Evolutionary conservation across 139 green algal genomes (phyloP).

Genomic region (Volvox reticuliferus): DNA sequence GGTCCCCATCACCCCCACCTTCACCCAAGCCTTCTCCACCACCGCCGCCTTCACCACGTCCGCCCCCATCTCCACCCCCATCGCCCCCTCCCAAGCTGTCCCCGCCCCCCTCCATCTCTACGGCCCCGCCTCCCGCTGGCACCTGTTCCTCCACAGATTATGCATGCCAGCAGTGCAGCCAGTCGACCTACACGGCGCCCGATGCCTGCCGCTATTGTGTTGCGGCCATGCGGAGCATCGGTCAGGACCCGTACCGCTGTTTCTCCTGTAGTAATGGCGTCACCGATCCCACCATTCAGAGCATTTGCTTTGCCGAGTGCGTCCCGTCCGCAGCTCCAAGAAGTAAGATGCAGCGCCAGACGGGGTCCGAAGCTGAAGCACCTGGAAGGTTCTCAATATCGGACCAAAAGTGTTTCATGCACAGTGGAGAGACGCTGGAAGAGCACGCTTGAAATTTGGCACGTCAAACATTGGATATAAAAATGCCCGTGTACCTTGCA

Average conservation of each 20-base stretch:
- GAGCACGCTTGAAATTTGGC: too few species aligned
- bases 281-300: background rate
- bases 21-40: background rate
- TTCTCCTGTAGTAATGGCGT: slow-evolving; percentile 13
- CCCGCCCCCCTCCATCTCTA: background rate
- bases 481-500: too few species aligned
- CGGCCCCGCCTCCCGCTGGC: background rate
- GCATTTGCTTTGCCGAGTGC: background rate
- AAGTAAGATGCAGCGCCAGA: background rate
- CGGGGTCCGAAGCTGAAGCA: too few species aligned
- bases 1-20: background rate
- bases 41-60: background rate
- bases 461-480: too few species aligned
- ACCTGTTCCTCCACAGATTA: background rate
- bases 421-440: too few species aligned
- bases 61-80: background rate
- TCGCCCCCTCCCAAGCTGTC: background rate
- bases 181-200: background rate
- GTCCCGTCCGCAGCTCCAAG: background rate
- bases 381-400: too few species aligned
- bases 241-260: slow-evolving; percentile 13
- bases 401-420: too few species aligned
- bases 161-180: slow-evolving; percentile 10
- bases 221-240: background rate
- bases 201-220: slow-evolving; percentile 11